These are phyloP conservation scores for Pseudogymnoascus sp. DNA, from an alignment of 2,329 filamentous ascomycete species.

Conservation along the genomic window DNA sequence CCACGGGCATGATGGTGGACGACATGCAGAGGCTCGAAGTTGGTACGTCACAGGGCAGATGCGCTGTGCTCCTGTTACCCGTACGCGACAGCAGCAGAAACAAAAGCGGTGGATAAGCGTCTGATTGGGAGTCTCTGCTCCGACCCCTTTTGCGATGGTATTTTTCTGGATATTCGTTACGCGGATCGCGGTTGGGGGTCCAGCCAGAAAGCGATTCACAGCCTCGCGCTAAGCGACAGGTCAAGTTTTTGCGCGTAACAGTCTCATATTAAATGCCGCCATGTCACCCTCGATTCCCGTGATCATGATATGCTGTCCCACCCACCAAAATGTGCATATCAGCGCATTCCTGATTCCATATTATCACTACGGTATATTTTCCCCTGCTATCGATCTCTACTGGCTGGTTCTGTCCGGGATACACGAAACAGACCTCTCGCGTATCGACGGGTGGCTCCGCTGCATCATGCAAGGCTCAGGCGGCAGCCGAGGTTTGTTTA, in stretches of 20 bases:
- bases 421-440: background rate
- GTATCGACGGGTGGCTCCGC: slow-evolving; percentile 4
- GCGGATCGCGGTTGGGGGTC: slow-evolving; percentile 3
- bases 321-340: background rate
- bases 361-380: background rate
- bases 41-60: slow-evolving; percentile 7
- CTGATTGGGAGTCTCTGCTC: background rate
- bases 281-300: slow-evolving; percentile 4
- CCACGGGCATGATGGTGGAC: slow-evolving; percentile 9
- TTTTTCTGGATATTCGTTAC: background rate
- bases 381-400: background rate
- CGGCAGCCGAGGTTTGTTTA: background rate
- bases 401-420: background rate
- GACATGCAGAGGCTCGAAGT: slow-evolving; percentile 3
- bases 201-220: background rate
- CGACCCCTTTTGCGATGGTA: slow-evolving; percentile 6
- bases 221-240: slow-evolving; percentile 8
- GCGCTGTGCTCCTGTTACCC: background rate
- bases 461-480: slow-evolving; percentile 4
- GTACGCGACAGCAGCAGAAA: background rate
- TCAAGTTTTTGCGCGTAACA: slow-evolving; percentile 5
- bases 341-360: background rate
- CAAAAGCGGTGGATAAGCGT: background rate
- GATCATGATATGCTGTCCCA: background rate
- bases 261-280: slow-evolving; percentile 4